Percentiles rank a stretch among this genome's conserved stretches.
Evolutionary conservation across 2,329 filamentous ascomycete species (phyloP).

Genomic region (Hypoxylon sp.): DNA sequence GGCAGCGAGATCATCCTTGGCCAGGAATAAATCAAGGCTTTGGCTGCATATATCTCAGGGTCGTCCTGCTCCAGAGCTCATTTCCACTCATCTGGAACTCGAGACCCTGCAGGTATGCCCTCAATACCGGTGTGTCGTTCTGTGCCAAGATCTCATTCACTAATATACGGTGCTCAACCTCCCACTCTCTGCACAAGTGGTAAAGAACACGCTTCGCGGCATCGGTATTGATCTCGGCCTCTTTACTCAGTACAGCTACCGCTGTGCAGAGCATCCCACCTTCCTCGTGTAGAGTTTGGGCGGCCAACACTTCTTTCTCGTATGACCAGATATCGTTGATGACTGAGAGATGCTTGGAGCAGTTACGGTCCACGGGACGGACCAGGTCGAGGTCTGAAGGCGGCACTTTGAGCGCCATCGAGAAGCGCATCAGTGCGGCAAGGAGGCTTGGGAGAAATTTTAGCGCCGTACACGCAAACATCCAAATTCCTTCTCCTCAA

Average conservation of each 20-base stretch:
- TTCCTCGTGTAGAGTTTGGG: constrained; percentile 34
- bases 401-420: constrained; percentile 49
- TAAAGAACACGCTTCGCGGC: constrained; percentile 41
- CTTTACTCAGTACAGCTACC: constrained; percentile 49
- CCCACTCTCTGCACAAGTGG: constrained; percentile 36
- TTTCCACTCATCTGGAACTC: constrained; percentile 51
- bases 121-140: constrained; percentile 21
- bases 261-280: constrained; percentile 53
- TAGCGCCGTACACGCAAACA: neutral
- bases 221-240: constrained; percentile 42
- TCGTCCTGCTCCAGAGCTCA: constrained; percentile 50
- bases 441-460: constrained; percentile 44
- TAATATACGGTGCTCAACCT: constrained; percentile 34
- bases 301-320: constrained; percentile 54
- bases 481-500: neutral
- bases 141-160: constrained; percentile 21
- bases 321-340: constrained; percentile 57
- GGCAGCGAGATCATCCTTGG: neutral
- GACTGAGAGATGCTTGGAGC: constrained; percentile 53
- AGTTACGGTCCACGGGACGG: constrained; percentile 51
- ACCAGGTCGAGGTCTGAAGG: constrained; percentile 45
- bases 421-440: constrained; percentile 54
- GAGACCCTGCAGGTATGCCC: constrained; percentile 51
- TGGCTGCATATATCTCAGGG: constrained; percentile 30
- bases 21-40: neutral